phyloP scores from a whole-genome alignment of 768 basidiomycete genomes.

The Pholiota molesta region DNA sequence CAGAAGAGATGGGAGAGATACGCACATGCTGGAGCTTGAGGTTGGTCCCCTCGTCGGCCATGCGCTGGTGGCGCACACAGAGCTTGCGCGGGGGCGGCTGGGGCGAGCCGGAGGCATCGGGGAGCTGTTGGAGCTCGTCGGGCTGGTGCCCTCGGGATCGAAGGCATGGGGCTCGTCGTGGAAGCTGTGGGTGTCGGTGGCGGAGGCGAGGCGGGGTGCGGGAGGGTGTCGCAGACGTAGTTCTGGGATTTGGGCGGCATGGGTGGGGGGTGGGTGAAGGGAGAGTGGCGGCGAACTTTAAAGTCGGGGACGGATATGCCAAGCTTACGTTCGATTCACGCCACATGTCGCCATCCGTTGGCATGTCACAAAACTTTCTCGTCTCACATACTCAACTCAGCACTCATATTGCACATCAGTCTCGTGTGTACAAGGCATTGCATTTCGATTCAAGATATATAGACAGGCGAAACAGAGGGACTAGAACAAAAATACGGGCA shows the following conservation, averaged over 20 bases:
- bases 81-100: slow-evolving; percentile 69
- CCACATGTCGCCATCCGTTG: slow-evolving; percentile 48
- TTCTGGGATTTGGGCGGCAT: slow-evolving; percentile 31
- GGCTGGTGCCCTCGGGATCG: slow-evolving; percentile 28
- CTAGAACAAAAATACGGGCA: slow-evolving; percentile 24
- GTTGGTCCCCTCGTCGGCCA: slow-evolving; percentile 95
- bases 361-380: slow-evolving; percentile 21
- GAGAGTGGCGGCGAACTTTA: slow-evolving; percentile 14
- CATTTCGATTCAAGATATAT: slow-evolving; percentile 49
- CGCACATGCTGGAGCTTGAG: slow-evolving; percentile 87
- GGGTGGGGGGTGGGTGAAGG: slow-evolving; percentile 17
- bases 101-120: slow-evolving; percentile 36
- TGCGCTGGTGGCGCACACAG: slow-evolving; percentile 92
- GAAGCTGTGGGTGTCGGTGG: slow-evolving; percentile 18
- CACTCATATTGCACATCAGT: no score
- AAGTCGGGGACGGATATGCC: slow-evolving; percentile 15
- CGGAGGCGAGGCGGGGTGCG: slow-evolving; percentile 53
- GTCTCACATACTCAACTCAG: no score
- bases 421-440: slow-evolving; percentile 20
- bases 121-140: slow-evolving; percentile 16
- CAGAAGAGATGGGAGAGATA: slow-evolving; percentile 11
- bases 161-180: slow-evolving; percentile 21
- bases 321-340: slow-evolving; percentile 35
- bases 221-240: slow-evolving; percentile 74
- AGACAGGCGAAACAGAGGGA: slow-evolving; percentile 29